These are phyloP conservation scores for Umbellularia californica DNA, from an alignment of 164 flowering plant species.

Conservation along the genomic window DNA sequence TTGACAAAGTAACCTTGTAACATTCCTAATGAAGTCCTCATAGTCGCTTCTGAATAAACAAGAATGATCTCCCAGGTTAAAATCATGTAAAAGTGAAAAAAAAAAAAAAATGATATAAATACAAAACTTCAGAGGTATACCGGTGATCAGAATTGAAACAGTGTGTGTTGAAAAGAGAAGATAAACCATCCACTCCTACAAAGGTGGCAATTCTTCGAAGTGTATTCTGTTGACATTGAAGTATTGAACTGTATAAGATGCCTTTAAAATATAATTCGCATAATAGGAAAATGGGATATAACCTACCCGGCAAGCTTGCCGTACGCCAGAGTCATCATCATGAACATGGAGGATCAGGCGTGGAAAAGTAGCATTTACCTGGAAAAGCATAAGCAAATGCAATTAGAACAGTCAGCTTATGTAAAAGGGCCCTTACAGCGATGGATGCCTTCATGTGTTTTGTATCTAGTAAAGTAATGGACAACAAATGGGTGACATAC, in stretches of 20 bases:
- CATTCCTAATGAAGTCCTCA: slow-evolving; percentile 69
- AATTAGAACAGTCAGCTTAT: not conserved
- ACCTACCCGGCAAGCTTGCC: slow-evolving; percentile 86
- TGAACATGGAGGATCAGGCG: slow-evolving; percentile 81
- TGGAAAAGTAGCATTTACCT: slow-evolving; percentile 79
- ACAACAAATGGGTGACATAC: not conserved
- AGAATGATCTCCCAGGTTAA: not conserved
- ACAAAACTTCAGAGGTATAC: slow-evolving; percentile 23
- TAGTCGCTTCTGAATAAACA: slow-evolving; percentile 68
- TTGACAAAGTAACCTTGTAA: slow-evolving; percentile 58
- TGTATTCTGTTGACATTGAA: slow-evolving; percentile 42
- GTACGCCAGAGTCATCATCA: slow-evolving; percentile 69
- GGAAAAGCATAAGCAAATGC: slow-evolving; percentile 4
- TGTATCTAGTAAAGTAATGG: not conserved
- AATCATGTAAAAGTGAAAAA: not conserved
- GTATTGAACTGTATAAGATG: not conserved
- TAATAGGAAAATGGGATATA: not conserved
- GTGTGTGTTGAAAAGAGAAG: slow-evolving; percentile 42
- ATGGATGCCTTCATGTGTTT: not conserved
- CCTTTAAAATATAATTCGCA: not conserved
- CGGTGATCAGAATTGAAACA: slow-evolving; percentile 74
- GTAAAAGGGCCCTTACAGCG: not conserved
- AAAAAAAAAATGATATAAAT: not conserved
- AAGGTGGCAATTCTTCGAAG: slow-evolving; percentile 49
- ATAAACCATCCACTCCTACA: slow-evolving; percentile 47